These are phyloP conservation scores for Adansonia grandidieri DNA, from an alignment of 441 rosid species.

Conservation along the genomic window DNA sequence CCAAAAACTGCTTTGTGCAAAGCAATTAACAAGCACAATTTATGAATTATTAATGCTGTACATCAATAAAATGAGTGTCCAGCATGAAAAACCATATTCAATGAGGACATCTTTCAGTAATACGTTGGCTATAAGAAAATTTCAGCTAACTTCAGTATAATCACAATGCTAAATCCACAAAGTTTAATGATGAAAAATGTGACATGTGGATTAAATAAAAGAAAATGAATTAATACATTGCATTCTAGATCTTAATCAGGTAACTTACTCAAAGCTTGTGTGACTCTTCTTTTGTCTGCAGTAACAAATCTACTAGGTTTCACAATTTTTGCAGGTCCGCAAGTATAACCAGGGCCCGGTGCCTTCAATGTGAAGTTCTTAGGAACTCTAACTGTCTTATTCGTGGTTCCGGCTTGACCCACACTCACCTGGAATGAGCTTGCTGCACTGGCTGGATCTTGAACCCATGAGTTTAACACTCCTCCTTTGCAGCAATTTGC, in stretches of 20 bases:
- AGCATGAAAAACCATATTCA: neutral
- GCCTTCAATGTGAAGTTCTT: conserved; percentile 64
- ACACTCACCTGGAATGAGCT: conserved; percentile 76
- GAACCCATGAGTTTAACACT: conserved; percentile 68
- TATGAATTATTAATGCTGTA: neutral
- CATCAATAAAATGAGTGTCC: neutral
- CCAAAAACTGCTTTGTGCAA: neutral
- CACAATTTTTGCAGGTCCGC: conserved; percentile 63
- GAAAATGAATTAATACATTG: neutral
- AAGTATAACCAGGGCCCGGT: conserved; percentile 88
- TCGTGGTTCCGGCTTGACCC: conserved; percentile 77
- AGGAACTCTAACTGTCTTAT: conserved; percentile 67
- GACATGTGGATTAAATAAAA: neutral
- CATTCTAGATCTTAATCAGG: neutral
- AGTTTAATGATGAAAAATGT: no score
- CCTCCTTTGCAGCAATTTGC: conserved; percentile 90
- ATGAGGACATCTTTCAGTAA: neutral
- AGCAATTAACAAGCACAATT: neutral
- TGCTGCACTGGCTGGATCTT: conserved; percentile 67
- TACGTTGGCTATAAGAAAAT: neutral
- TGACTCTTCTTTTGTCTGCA: conserved; percentile 64
- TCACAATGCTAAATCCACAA: no score
- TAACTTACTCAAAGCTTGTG: conserved; percentile 82
- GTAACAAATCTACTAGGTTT: conserved; percentile 52
- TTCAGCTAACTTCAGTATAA: no score